Evolutionary conservation across 768 basidiomycete genomes (phyloP), one percentile per base, ranked within the genome.

Genomic region (Trametes coccinea): DNA sequence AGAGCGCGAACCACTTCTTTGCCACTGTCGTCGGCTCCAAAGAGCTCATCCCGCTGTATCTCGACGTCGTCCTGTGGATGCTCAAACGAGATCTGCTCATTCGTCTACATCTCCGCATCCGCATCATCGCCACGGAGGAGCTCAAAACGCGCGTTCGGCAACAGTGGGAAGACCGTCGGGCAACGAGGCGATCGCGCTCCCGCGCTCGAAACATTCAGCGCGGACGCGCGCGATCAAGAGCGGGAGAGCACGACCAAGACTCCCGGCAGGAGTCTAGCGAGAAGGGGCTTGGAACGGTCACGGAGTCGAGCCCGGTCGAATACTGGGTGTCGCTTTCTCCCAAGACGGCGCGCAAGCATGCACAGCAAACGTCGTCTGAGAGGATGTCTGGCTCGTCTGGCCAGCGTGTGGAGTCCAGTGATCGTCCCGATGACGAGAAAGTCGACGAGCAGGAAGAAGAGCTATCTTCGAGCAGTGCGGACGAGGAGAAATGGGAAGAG

Each of bases 41-140:
- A 68, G 87, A 89, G 41, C 77, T 81, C 10, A 83, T 93, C 31
- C 79, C 83, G 4, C 72, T 86, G 53, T 96, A 91, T 73, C 83
- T 89, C 64, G 86, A 93, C 30, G 90, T 95, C 33, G 85, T 98
- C 10, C 76, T 90, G 40, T 98, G 95, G 96, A 84, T 98, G 80
- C 80, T 98, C 40, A 90, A 90, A 70, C 85, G 87, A 43, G 93
- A 93, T 69, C 80, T 98, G 64, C 78, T 98, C 16, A 82, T 92
- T 54, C 90, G 92, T 16, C 80, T 94, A 30, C 95, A 95, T 70
- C 84, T 95, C 13, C 87, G 90, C 40, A 86, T 96, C 56, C 87
- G 95, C 33, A 80, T 98, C 44, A 83, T 93, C 39, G 94, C 91
- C 0, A 87, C 92, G 0, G 78, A 81, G 4, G 83, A 86, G 49